A percentile compares a stretch with the other conserved stretches of the same genome.
phyloP scores from a whole-genome alignment of 1,284 basidiomycete genomes.

The Filobasidium uniguttulatum region DNA sequence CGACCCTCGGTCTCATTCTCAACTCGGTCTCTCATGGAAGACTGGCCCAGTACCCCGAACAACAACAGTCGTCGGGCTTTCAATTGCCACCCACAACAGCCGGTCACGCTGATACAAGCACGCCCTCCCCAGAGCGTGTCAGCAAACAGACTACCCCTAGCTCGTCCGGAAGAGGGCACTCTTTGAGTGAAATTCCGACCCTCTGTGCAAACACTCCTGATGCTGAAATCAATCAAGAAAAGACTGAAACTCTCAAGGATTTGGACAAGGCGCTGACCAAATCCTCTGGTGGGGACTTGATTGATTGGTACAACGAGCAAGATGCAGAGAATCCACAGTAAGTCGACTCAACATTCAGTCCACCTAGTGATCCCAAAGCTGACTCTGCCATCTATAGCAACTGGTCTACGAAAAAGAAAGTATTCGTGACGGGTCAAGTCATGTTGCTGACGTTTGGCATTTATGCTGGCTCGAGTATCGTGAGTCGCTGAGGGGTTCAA shows the following conservation, averaged over 20 bases:
- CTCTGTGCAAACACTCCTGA: not conserved
- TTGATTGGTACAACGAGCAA: conserved; percentile 51
- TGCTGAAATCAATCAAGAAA: conserved; percentile 1
- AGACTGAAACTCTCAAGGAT: not conserved
- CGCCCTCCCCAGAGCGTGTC: not conserved
- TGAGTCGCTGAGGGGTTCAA: not conserved
- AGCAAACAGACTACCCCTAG: not conserved
- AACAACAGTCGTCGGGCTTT: not conserved
- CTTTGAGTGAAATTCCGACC: conserved; percentile 3
- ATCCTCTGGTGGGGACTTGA: conserved; percentile 26
- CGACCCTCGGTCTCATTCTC: conserved; percentile 4
- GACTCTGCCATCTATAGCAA: not conserved
- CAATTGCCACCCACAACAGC: not conserved
- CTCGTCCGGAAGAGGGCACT: conserved; percentile 3
- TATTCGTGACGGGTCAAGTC: conserved; percentile 10
- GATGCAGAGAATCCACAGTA: conserved; percentile 54
- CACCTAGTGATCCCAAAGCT: not conserved
- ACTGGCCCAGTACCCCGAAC: conserved; percentile 4
- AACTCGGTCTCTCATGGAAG: not conserved
- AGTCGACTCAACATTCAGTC: conserved; percentile 4
- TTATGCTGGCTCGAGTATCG: conserved; percentile 13
- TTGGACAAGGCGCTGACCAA: conserved; percentile 3
- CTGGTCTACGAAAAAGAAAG: conserved; percentile 13
- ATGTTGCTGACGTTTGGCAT: conserved; percentile 15
- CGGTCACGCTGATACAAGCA: too few species aligned